A percentile compares a stretch with the other conserved stretches of the same genome.
Conservation (phyloP, 805 yeast genomes). For the Myxozyma monticola region DNA sequence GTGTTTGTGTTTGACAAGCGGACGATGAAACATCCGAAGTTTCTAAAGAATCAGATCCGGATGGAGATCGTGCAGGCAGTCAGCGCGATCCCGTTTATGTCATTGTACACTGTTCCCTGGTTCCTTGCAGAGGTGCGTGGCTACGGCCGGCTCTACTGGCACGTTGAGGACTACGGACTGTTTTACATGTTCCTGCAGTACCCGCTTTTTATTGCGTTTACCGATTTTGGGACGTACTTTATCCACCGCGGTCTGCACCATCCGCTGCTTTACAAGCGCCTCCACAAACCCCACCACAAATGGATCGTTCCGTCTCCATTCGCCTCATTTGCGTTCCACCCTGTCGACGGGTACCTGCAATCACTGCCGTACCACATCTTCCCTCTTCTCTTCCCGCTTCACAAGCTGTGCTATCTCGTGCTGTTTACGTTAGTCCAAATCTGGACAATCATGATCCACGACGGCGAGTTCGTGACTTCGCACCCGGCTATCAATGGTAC, state of each 20-base stretch:
- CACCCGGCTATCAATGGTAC: conserved; percentile 96
- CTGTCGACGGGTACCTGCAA: conserved; percentile 93
- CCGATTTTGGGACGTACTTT: conserved; percentile 89
- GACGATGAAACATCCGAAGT: conserved; percentile 93
- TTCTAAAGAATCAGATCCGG: conserved; percentile 86
- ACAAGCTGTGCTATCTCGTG: conserved; percentile 77
- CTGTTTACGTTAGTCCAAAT: conserved; percentile 89
- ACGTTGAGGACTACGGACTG: conserved; percentile 64
- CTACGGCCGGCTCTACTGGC: conserved; percentile 72
- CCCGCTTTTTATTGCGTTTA: conserved; percentile 82
- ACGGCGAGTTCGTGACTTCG: conserved; percentile 91
- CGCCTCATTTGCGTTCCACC: conserved; percentile 98
- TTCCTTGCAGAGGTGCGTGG: conserved; percentile 83
- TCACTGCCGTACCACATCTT: conserved; percentile 89
- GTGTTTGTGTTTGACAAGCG: conserved; percentile 78
- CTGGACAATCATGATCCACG: conserved; percentile 99
- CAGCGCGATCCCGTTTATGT: conserved; percentile 87
- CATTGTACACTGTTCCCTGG: conserved; percentile 83
- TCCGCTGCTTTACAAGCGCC: conserved; percentile 78
- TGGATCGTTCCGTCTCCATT: conserved; percentile 99
- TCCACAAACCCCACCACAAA: conserved; percentile 98
- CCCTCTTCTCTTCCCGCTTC: conserved; percentile 90
- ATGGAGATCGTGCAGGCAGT: conserved; percentile 78
- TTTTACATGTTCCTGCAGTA: conserved; percentile 67
- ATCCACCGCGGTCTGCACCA: conserved; percentile 93